phyloP scores from a whole-genome alignment of 805 yeast species.

The Hanseniaspora clermontiae region DNA sequence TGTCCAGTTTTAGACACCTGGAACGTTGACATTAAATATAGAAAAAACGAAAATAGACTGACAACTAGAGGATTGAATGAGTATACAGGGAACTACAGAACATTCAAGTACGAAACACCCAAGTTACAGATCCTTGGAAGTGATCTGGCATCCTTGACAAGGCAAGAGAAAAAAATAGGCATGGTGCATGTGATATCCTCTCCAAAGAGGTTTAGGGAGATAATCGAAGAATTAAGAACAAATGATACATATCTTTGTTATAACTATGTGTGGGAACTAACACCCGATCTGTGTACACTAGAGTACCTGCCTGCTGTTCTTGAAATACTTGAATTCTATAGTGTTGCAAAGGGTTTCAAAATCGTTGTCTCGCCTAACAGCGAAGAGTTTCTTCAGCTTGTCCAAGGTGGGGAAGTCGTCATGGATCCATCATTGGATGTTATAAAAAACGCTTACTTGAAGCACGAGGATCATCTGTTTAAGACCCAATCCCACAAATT shows the following conservation, averaged over 20 bases:
- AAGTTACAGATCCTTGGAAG: slow-evolving; percentile 45
- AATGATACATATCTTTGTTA: slow-evolving; percentile 19
- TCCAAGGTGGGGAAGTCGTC: background rate
- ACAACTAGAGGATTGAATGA: slow-evolving; percentile 77
- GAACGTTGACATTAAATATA: slow-evolving; percentile 47
- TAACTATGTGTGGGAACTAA: slow-evolving; percentile 67
- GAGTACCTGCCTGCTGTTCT: slow-evolving; percentile 31
- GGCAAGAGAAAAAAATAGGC: slow-evolving; percentile 14
- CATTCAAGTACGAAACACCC: slow-evolving; percentile 51
- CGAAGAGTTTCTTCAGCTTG: slow-evolving; percentile 48
- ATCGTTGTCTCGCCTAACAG: slow-evolving; percentile 62
- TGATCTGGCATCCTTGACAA: slow-evolving; percentile 31
- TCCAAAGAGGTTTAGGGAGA: slow-evolving; percentile 43
- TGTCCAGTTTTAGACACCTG: slow-evolving; percentile 38
- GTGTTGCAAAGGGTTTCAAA: slow-evolving; percentile 10
- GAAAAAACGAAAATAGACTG: slow-evolving; percentile 39
- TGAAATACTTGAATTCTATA: slow-evolving; percentile 16
- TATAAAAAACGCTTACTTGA: background rate
- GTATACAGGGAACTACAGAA: slow-evolving; percentile 50
- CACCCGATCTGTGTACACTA: slow-evolving; percentile 59
- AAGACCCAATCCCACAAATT: slow-evolving; percentile 23
- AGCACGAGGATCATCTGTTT: background rate
- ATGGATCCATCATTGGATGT: slow-evolving; percentile 1
- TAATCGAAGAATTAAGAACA: slow-evolving; percentile 29
- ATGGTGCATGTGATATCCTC: slow-evolving; percentile 67